A percentile compares a stretch with the other conserved stretches of the same genome.
Evolutionary conservation across 2,329 filamentous ascomycete species (phyloP).

Genomic region (Cryphonectria naterciae): DNA sequence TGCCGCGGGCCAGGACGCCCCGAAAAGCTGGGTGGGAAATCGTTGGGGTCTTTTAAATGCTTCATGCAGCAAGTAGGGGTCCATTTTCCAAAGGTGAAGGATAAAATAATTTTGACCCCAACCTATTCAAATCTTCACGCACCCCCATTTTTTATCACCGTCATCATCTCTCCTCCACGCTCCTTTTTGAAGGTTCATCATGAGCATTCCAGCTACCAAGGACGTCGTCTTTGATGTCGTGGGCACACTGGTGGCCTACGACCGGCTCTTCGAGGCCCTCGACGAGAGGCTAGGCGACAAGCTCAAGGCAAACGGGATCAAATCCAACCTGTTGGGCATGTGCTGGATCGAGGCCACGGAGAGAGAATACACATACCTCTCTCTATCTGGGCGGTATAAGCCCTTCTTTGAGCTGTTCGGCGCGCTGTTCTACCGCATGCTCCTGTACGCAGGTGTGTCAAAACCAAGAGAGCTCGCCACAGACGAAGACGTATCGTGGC

Average conservation of each 20-base stretch:
- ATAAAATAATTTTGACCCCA: background rate
- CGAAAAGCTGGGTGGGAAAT: background rate
- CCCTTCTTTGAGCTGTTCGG: constrained; percentile 45
- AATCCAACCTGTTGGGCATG: constrained; percentile 45
- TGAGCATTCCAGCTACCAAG: constrained; percentile 35
- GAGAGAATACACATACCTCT: constrained; percentile 52
- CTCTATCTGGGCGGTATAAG: constrained; percentile 44
- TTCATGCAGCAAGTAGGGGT: background rate
- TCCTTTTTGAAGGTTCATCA: background rate
- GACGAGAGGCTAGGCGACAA: constrained; percentile 43
- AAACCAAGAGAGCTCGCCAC: constrained; percentile 45
- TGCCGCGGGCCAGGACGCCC: background rate
- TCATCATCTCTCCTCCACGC: background rate
- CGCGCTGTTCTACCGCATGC: constrained; percentile 49
- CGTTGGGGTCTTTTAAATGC: constrained; percentile 1
- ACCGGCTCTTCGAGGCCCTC: constrained; percentile 45
- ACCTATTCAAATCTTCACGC: background rate
- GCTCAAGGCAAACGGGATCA: constrained; percentile 42
- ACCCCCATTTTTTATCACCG: background rate
- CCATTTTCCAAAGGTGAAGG: background rate
- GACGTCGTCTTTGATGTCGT: constrained; percentile 53
- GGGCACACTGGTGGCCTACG: constrained; percentile 49
- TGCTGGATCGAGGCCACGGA: constrained; percentile 50
- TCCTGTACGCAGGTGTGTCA: constrained; percentile 44
- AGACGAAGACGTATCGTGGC: constrained; percentile 43